phyloP scores from a whole-genome alignment of 2,329 filamentous ascomycete species.

The Fusarium sp. region DNA sequence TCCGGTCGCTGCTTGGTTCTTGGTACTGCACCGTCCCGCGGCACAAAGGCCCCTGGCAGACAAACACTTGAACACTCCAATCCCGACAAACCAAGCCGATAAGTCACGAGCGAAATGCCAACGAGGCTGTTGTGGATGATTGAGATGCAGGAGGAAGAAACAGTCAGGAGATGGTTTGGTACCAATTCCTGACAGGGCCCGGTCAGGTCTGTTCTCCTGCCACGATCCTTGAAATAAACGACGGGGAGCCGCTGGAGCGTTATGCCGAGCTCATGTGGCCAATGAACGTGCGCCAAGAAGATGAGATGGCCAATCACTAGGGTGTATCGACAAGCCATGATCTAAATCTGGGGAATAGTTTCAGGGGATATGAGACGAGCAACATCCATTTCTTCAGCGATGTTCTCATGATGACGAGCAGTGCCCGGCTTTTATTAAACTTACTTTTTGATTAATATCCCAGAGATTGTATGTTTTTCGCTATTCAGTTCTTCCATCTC shows the following conservation, averaged over 20 bases:
- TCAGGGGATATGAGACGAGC: conserved; percentile 13
- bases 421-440: neutral
- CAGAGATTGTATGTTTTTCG: too few relatives aligned
- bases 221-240: conserved; percentile 41
- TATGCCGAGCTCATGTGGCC: conserved; percentile 7
- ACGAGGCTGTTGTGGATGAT: conserved; percentile 30
- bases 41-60: conserved; percentile 37
- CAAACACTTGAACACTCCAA: conserved; percentile 15
- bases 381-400: neutral
- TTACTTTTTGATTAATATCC: neutral
- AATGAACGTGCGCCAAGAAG: conserved; percentile 15
- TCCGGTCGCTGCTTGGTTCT: conserved; percentile 10
- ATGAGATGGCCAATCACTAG: conserved; percentile 14
- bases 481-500: neutral
- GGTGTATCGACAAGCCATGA: conserved; percentile 9
- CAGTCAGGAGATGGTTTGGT: conserved; percentile 40
- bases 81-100: conserved; percentile 17
- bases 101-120: conserved; percentile 27
- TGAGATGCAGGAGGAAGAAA: conserved; percentile 30
- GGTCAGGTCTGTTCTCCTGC: conserved; percentile 19
- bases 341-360: conserved; percentile 32
- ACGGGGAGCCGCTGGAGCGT: conserved; percentile 8
- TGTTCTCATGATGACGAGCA: conserved; percentile 7
- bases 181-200: conserved; percentile 32
- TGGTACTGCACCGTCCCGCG: conserved; percentile 33